These are phyloP conservation scores for Cucumis cinereus DNA, from an alignment of 306 rosid genomes.

Conservation along the genomic window DNA sequence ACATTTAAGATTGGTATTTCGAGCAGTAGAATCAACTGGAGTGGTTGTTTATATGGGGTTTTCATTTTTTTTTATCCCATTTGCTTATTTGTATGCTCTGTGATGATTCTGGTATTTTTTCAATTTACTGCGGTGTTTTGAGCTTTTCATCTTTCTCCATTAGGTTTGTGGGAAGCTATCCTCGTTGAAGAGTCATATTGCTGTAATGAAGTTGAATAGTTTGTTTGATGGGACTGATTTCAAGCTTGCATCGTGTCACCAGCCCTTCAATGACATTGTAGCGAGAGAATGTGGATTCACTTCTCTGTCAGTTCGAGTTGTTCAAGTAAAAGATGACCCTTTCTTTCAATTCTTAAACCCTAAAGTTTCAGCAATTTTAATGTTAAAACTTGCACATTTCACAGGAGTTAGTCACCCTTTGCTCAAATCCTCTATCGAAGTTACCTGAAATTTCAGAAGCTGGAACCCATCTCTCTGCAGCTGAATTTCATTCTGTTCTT, in stretches of 20 bases:
- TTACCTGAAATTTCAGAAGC: slow-evolving; percentile 65
- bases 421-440: slow-evolving; percentile 49
- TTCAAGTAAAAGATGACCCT: slow-evolving; percentile 30
- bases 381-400: not conserved
- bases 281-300: slow-evolving; percentile 78
- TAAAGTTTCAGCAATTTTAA: not conserved
- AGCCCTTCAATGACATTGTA: slow-evolving; percentile 38
- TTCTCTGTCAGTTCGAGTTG: slow-evolving; percentile 70
- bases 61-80: not conserved
- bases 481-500: slow-evolving; percentile 70
- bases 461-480: slow-evolving; percentile 74
- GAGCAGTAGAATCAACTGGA: not conserved
- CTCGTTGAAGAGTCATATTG: slow-evolving; percentile 53
- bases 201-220: slow-evolving; percentile 28
- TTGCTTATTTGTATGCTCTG: not conserved
- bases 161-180: slow-evolving; percentile 68
- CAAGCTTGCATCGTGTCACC: slow-evolving; percentile 72
- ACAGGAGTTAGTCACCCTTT: slow-evolving; percentile 76
- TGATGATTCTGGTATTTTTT: not conserved
- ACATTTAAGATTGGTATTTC: not conserved
- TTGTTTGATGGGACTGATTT: slow-evolving; percentile 66
- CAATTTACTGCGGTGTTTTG: not conserved
- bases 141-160: not conserved
- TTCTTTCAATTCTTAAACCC: not conserved
- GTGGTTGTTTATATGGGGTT: not conserved